phyloP scores from a whole-genome alignment of 2,329 filamentous ascomycete genomes.

The Pseudopithomyces chartarum region DNA sequence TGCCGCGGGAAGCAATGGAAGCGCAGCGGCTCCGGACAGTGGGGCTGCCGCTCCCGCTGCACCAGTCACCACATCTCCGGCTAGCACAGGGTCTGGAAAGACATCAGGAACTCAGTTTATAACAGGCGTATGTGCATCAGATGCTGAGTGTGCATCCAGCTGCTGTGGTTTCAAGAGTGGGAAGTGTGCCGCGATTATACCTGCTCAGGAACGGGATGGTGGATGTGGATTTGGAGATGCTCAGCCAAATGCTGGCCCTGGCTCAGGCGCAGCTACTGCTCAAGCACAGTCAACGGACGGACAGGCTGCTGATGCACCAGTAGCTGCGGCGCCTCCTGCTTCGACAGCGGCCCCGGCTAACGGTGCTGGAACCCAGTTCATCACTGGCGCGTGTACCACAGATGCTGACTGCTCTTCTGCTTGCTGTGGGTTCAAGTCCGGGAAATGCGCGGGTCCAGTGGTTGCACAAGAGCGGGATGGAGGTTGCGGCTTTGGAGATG shows the following conservation, averaged over 20 bases:
- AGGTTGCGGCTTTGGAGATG: slow-evolving; percentile 44
- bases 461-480: slow-evolving; percentile 43
- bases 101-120: slow-evolving; percentile 44
- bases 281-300: background rate
- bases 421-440: slow-evolving; percentile 34
- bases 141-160: slow-evolving; percentile 45
- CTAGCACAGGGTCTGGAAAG: slow-evolving; percentile 2
- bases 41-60: background rate
- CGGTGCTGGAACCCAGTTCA: slow-evolving; percentile 33
- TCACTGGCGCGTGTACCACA: slow-evolving; percentile 31
- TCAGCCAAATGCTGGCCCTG: slow-evolving; percentile 22
- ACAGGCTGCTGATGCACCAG: background rate
- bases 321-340: background rate
- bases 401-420: slow-evolving; percentile 35
- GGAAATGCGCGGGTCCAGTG: slow-evolving; percentile 36
- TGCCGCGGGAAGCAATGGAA: slow-evolving; percentile 7
- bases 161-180: slow-evolving; percentile 45
- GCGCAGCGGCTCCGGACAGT: background rate
- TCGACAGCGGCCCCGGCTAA: background rate
- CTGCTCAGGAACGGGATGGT: slow-evolving; percentile 35
- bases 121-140: slow-evolving; percentile 43
- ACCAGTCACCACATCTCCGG: background rate
- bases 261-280: background rate
- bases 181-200: slow-evolving; percentile 36
- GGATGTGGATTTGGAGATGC: slow-evolving; percentile 38